phyloP scores from a whole-genome alignment of 1,284 basidiomycete species.

The Rhodotorula sp. region DNA sequence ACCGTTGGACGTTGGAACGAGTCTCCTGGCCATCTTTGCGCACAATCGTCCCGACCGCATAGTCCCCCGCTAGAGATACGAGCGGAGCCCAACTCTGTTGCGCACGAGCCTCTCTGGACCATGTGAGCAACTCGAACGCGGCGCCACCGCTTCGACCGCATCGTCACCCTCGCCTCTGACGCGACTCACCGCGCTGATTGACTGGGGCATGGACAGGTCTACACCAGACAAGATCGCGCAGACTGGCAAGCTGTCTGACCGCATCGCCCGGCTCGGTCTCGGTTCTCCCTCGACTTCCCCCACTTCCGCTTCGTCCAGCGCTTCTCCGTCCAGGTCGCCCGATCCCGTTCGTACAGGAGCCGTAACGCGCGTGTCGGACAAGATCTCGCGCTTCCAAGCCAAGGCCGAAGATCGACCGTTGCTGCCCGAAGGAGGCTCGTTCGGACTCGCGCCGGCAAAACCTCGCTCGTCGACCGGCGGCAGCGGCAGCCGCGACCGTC shows the following conservation, averaged over 20 bases:
- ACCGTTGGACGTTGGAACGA: neutral
- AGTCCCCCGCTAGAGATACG: neutral
- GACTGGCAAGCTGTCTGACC: conserved; percentile 3
- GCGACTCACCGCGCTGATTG: neutral
- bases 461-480: conserved; percentile 3
- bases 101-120: neutral
- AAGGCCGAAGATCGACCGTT: conserved; percentile 26
- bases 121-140: neutral
- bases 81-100: too few relatives aligned
- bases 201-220: neutral
- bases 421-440: conserved; percentile 25
- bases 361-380: conserved; percentile 21
- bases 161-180: neutral
- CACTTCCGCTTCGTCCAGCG: neutral
- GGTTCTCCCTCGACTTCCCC: neutral
- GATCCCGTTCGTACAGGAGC: conserved; percentile 14
- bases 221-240: neutral
- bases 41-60: neutral
- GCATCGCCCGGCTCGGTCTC: conserved; percentile 1
- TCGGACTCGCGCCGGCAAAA: conserved; percentile 23
- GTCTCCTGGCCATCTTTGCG: neutral
- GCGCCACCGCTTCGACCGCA: neutral
- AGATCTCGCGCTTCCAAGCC: conserved; percentile 30
- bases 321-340: neutral
- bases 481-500: neutral